These are phyloP conservation scores for Rhizoclosmatium sp. DNA, from an alignment of 192 early-diverging fungal genomes.

Conservation along the genomic window DNA sequence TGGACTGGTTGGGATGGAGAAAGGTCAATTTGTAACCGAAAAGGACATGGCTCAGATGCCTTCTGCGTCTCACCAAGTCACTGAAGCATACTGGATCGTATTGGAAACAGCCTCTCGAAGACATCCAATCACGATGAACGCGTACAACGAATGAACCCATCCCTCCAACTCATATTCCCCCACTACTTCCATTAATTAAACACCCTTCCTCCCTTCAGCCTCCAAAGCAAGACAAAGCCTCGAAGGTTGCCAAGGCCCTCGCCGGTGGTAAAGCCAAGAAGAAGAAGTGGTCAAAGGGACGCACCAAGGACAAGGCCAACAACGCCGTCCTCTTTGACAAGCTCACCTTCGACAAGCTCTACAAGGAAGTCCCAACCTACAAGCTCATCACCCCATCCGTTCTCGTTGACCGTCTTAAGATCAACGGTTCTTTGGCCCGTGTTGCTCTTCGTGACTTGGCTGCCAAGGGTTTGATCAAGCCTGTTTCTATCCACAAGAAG, in stretches of 20 bases:
- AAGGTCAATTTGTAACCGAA: no score
- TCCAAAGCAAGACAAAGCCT: constrained; percentile 36
- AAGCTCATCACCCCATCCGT: constrained; percentile 99
- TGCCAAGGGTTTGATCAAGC: constrained; percentile 89
- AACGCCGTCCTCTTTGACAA: constrained; percentile 98
- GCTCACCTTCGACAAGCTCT: constrained; percentile 96
- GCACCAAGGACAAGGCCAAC: constrained; percentile 99
- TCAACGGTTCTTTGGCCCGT: constrained; percentile 98
- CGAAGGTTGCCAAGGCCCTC: constrained; percentile 36
- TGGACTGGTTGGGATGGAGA: no score
- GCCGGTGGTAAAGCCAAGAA: constrained; percentile 44
- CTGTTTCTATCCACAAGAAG: constrained; percentile 88
- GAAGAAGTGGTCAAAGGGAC: constrained; percentile 99
- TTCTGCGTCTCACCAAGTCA: no score
- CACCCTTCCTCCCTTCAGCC: constrained; percentile 4
- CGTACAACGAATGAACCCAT: no score
- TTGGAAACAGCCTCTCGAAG: no score
- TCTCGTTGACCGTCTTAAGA: constrained; percentile 96
- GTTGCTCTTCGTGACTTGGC: constrained; percentile 93
- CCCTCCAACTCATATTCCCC: no score
- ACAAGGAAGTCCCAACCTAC: constrained; percentile 99
- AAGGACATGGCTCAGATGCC: no score
- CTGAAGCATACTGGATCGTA: no score
- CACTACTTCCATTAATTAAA: no score
- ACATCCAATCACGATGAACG: no score